Percentiles rank a stretch among this genome's conserved stretches.
Conservation (phyloP, 345 rosid genomes). For the Psidium guajava region DNA sequence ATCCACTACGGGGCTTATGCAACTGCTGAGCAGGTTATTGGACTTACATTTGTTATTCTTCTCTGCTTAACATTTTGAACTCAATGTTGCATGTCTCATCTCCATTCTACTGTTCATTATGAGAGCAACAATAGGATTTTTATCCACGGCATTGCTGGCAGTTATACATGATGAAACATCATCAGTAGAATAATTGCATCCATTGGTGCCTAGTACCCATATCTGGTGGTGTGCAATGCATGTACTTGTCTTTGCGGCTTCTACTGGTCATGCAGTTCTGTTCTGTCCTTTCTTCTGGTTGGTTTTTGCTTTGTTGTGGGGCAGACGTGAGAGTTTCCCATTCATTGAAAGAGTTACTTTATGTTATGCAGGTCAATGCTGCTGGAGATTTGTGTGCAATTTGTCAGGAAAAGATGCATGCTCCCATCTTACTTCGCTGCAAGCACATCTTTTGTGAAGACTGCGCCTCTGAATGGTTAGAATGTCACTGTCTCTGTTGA, state of each 20-base stretch:
- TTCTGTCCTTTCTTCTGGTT: not conserved
- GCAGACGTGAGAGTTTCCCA: not conserved
- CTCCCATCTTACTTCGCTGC: constrained; percentile 86
- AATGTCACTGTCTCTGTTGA: not conserved
- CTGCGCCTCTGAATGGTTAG: constrained; percentile 97
- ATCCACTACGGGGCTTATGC: constrained; percentile 97
- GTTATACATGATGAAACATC: not conserved
- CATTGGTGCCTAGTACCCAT: not conserved
- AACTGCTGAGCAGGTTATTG: constrained; percentile 84
- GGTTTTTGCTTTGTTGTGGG: not conserved
- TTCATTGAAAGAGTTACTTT: not conserved
- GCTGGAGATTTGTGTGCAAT: constrained; percentile 96
- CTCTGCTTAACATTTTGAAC: not conserved
- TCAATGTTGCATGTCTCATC: not conserved
- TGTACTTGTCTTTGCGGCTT: not conserved
- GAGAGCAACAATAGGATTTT: not conserved
- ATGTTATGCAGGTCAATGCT: constrained; percentile 62
- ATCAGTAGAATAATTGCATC: not conserved
- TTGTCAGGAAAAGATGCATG: constrained; percentile 99
- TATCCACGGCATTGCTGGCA: not conserved
- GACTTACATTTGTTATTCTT: not conserved
- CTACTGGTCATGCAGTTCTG: not conserved
- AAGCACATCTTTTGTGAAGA: constrained; percentile 98
- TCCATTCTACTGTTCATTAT: not conserved
- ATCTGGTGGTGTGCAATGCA: not conserved